Conservation (phyloP, 306 rosid genomes). For the Parietaria judaica region DNA sequence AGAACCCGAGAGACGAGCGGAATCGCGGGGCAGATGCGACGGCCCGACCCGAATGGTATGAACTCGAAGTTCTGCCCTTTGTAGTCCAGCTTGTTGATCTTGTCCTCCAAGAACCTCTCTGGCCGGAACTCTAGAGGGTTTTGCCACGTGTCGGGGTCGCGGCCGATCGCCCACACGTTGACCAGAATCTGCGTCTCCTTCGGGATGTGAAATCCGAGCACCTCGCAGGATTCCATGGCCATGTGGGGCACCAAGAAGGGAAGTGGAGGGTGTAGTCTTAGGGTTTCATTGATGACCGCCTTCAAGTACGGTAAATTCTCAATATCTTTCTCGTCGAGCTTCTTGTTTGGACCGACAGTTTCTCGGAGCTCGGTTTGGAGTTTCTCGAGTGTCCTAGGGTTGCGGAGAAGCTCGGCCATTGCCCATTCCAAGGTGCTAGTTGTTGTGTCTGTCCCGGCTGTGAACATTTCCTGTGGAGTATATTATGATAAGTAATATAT, state of each 20-base stretch:
- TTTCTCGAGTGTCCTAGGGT: slow-evolving; percentile 47
- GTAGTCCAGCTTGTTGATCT: slow-evolving; percentile 32
- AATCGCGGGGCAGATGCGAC: slow-evolving; percentile 79
- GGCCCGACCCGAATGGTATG: slow-evolving; percentile 82
- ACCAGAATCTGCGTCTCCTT: slow-evolving; percentile 66
- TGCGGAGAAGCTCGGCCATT: slow-evolving; percentile 74
- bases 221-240: slow-evolving; percentile 57
- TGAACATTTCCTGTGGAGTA: slow-evolving; percentile 63
- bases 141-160: slow-evolving; percentile 66
- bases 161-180: slow-evolving; percentile 90
- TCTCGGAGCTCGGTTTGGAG: slow-evolving; percentile 55
- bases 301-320: slow-evolving; percentile 62
- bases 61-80: slow-evolving; percentile 69
- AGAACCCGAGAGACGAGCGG: slow-evolving; percentile 73
- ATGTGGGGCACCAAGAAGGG: slow-evolving; percentile 83
- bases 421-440: slow-evolving; percentile 89
- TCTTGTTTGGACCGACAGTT: slow-evolving; percentile 26
- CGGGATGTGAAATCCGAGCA: slow-evolving; percentile 56
- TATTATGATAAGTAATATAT: not conserved
- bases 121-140: slow-evolving; percentile 59
- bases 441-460: slow-evolving; percentile 85
- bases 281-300: slow-evolving; percentile 77
- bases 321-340: slow-evolving; percentile 53
- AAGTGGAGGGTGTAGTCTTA: slow-evolving; percentile 92
- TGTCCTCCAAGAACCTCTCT: slow-evolving; percentile 54